Base-by-base conservation (phyloP, 1,284 basidiomycete genomes). In the Apiotrichum akiyoshidainum region DNA sequence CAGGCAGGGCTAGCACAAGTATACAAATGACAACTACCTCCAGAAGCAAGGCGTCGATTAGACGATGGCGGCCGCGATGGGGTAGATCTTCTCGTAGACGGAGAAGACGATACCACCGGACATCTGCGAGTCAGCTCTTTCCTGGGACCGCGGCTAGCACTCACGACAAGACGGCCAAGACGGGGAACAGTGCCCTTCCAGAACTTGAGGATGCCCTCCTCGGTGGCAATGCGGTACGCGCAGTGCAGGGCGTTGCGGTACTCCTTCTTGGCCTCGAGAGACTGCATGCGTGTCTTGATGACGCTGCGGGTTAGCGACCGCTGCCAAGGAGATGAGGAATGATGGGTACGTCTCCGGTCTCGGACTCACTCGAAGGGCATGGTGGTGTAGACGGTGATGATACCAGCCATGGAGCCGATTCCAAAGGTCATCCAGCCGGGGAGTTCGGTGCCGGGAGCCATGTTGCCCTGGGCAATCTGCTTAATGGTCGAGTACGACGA, bases 251-350 rank as follows among this genome's bases (percentile, higher is more conserved):
- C 88, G 73, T 94, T 96, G 44, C 86, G 84, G 77, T 98, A 99
- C 65, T 92, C 86, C 45, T 83, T 79, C 19, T 85, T 82, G 2
- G 93, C 95, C 65, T 86, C 84, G 34, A 98, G 82, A 1, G 90
- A 88, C 76, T 99, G 95, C 95, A 99, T 98, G 45, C 95, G 85
- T 13, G 95, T 98, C 80, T 98, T 98, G 79, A 98, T 86, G 19
- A 98, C 93, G 72, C 92, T 95, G 67, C 2, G 40, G 11, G 22
- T 40, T 7, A 13, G 40, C n/a, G 9, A 52, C 31, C 2, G 14
- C 14, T 8, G 26, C 26, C 26, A 31, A 31, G 26, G 26, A 31
- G 26, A 31, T 31, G 26, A 31, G n/a, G n/a, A n/a, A n/a, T n/a
- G n/a, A n/a, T 6, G n/a, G 26, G 7, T 7, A 31, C 26, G 7